Conservation (phyloP, 2,329 filamentous ascomycete species). For the Lasiodiplodia theobromae region DNA sequence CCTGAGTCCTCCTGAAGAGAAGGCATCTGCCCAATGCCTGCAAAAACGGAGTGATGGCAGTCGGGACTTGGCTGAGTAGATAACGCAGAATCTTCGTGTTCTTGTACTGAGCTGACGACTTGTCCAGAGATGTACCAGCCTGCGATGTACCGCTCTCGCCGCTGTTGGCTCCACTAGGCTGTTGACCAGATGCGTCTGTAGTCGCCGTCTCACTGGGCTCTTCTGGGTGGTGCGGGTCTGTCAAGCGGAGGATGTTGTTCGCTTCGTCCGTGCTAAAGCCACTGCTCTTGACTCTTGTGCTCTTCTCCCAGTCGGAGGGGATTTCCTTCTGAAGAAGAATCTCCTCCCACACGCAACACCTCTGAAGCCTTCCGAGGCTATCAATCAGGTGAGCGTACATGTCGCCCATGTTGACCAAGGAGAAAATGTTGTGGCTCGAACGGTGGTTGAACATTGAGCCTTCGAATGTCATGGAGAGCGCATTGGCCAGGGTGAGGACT, state of each 20-base stretch:
- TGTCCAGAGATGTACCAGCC: constrained; percentile 35
- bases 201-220: not conserved
- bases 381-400: constrained; percentile 78
- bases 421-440: constrained; percentile 70
- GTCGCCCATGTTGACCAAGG: constrained; percentile 82
- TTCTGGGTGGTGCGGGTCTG: constrained; percentile 11
- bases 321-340: constrained; percentile 76
- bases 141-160: constrained; percentile 30
- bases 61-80: constrained; percentile 79
- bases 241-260: constrained; percentile 46
- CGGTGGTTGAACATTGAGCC: constrained; percentile 68
- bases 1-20: constrained; percentile 75
- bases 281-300: constrained; percentile 51
- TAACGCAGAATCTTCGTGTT: constrained; percentile 82
- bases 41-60: constrained; percentile 83
- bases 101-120: constrained; percentile 56
- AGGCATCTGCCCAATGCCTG: constrained; percentile 85
- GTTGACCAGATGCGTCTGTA: constrained; percentile 31
- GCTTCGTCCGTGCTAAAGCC: constrained; percentile 50
- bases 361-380: constrained; percentile 78
- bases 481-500: constrained; percentile 76
- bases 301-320: constrained; percentile 69
- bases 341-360: constrained; percentile 84
- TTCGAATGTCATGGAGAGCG: constrained; percentile 77
- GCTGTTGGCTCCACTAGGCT: constrained; percentile 27